Conservation (phyloP, 2,329 filamentous ascomycete genomes). For the Ophioceras dolichostomum region DNA sequence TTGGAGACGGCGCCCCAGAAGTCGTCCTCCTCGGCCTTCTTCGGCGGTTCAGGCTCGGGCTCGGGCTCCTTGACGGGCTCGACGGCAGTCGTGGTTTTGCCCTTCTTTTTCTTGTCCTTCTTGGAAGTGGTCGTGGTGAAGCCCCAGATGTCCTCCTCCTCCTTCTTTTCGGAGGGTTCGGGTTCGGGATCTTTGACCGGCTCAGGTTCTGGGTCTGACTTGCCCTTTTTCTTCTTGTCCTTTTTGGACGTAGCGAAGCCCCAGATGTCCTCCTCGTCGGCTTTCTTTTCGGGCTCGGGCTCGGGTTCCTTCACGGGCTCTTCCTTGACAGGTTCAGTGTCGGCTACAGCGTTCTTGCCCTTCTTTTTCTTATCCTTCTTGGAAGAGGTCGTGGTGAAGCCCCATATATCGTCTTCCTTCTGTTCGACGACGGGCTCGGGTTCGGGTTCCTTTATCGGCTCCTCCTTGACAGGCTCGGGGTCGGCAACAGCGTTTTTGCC, state of each 20-base stretch:
- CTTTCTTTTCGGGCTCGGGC: conserved; percentile 5
- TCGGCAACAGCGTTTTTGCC: conserved; percentile 14
- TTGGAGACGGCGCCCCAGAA: conserved; percentile 8
- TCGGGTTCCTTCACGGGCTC: conserved; percentile 6
- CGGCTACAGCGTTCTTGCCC: conserved; percentile 9
- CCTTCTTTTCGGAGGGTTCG: conserved; percentile 8
- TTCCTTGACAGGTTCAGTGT: conserved; percentile 3
- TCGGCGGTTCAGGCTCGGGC: conserved; percentile 6
- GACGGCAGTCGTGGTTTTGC: conserved; percentile 9
- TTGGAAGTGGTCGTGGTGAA: conserved; percentile 28
- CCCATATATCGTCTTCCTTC: conserved; percentile 23
- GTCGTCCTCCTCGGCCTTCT: conserved; percentile 8
- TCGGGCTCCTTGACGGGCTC: conserved; percentile 10
- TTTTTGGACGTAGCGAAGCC: conserved; percentile 2
- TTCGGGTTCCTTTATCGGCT: too few relatives aligned
- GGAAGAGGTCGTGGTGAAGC: conserved; percentile 26
- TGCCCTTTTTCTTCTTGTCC: conserved; percentile 17
- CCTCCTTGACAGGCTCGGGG: conserved; percentile 4
- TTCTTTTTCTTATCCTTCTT: conserved; percentile 15
- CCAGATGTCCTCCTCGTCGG: conserved; percentile 6
- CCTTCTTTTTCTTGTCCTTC: conserved; percentile 28
- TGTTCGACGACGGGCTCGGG: conserved; percentile 7
- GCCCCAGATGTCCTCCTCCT: conserved; percentile 18
- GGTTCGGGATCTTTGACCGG: conserved; percentile 6
- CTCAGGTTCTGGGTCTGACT: conserved; percentile 6